Evolutionary conservation across 768 basidiomycete genomes (phyloP), one percentile per base, ranked within the genome.

Genomic region (Leucocoprinus sp.): DNA sequence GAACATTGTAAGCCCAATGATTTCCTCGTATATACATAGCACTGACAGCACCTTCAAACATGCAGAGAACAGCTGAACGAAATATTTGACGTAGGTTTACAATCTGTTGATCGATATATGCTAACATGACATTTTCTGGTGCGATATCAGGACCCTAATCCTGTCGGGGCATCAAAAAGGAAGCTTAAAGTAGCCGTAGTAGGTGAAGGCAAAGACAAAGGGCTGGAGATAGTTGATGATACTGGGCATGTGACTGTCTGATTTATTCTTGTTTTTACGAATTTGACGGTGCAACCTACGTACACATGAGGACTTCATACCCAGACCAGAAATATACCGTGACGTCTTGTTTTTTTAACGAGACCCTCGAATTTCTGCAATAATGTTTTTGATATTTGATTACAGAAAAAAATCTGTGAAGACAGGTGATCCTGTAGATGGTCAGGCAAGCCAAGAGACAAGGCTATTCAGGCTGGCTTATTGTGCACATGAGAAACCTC

Each of bases 381-480:
- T n/a, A n/a, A n/a, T n/a, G n/a, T n/a, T n/a, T n/a, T n/a, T n/a
- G n/a, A n/a, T n/a, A n/a, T n/a, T n/a, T n/a, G n/a, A n/a, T n/a
- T n/a, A n/a, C n/a, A n/a, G n/a, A n/a, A n/a, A n/a, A n/a, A n/a
- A n/a, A n/a, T n/a, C n/a, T n/a, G n/a, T n/a, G n/a, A n/a, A n/a
- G n/a, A n/a, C n/a, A n/a, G n/a, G n/a, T n/a, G n/a, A n/a, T n/a
- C n/a, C n/a, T n/a, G n/a, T n/a, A n/a, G n/a, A n/a, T n/a, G n/a
- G n/a, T n/a, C n/a, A n/a, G n/a, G n/a, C n/a, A n/a, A n/a, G n/a
- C n/a, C n/a, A n/a, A n/a, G n/a, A n/a, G n/a, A n/a, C n/a, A n/a
- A n/a, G 26, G 88, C 93, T 76, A 70, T 93, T 39, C 93, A 95
- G 61, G 87, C 87, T 0, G 33, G 93, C 79, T 0, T 95, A 92